Base-by-base conservation (phyloP, 2,329 filamentous ascomycete genomes). In the Ceratocystis harringtonii region DNA sequence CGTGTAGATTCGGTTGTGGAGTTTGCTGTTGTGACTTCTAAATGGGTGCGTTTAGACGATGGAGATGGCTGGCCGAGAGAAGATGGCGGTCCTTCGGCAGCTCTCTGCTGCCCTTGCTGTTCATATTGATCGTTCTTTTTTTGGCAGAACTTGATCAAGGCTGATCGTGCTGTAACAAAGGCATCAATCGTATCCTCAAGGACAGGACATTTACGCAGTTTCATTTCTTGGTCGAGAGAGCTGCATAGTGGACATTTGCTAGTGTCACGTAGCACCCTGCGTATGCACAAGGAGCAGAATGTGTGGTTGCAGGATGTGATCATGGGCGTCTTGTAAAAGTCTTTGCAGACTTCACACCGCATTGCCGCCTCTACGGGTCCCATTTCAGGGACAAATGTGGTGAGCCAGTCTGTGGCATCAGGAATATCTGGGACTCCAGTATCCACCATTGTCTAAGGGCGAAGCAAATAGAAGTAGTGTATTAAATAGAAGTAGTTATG, bases 341-440 rank as follows among this genome's bases (percentile, higher is more conserved):
- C 95, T 74, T 97, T 97, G 83, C 94, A 99, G 68, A 99, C 89
- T 75, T 97, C 90, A 76, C 94, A 99, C 70, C 94, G 89, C 22
- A 99, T 80, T 2, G 91, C 85, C 68, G 88, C 85, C 72, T 99
- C 94, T 68, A 99, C 83, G 15, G 82, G 78, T 61, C 84, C 79
- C 65, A 95, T 81, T 15, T 78, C 78, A 17, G 83, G 76, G 1
- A 95, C 78, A 1, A 85, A 81, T 12, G 90, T 95, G 10, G 78
- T 72, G 5, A 91, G 79, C 90, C 90, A 95, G 77, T 95, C 90
- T 64, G 89, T 92, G n/a, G 89, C 86, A 76, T 94, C 89, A 62
- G 87, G 76, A 52, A 92, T 77, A 68, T 79, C 76, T 68, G 73
- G 72, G 60, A 73, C 70, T 69, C 77, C 72, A 66, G 72, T 68